Evolutionary conservation across 805 yeast genomes (phyloP), one percentile per base, ranked within the genome.

Genomic region (Zygosaccharomyces gambellarensis): DNA sequence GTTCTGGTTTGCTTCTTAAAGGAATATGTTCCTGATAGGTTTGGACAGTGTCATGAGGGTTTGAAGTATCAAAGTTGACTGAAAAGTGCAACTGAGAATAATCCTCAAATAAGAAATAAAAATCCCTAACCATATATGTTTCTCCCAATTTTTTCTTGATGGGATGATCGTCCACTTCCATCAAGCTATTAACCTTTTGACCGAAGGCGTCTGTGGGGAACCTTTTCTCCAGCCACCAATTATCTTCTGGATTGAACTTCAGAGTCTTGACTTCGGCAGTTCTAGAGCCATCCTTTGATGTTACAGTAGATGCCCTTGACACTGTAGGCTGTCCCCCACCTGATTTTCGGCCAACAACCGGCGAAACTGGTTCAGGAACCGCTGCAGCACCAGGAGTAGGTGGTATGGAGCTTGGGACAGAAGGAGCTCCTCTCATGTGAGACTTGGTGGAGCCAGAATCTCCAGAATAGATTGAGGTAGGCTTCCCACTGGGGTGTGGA

Each of bases 81-180:
- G 82, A 81, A 53, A 88, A 68, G 1, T 78, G 69, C 3, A 82
- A 71, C 56, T 83, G 88, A 1, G 94, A 79, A 56, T 84, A 81
- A 62, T 87, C 95, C 52, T 78, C 81, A 65, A 81, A 83, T 36
- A 90, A 67, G 11, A 89, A 73, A 61, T 87, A 88, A 55, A 85
- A 81, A 54, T 85, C 90, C 47, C 85, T 74, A 53, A 78, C 72
- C 4, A 73, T 68, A 46, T 70, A 53, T 2, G 52, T 55, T 38
- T 80, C 70, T 22, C 79, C 79, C 10, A 80, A 79, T 56, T 96
- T 78, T 59, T 85, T 86, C 11, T 56, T 56, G 6, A 83, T 69
- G 11, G 62, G 60, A 50, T 75, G 71, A 25, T 80, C 78, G 49
- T 89, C 96, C 21, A 81, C 76, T 63, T 89, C 96, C 63, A 67